These are phyloP conservation scores for Lentinula aciculospora DNA, from an alignment of 768 basidiomycete species.

Conservation along the genomic window DNA sequence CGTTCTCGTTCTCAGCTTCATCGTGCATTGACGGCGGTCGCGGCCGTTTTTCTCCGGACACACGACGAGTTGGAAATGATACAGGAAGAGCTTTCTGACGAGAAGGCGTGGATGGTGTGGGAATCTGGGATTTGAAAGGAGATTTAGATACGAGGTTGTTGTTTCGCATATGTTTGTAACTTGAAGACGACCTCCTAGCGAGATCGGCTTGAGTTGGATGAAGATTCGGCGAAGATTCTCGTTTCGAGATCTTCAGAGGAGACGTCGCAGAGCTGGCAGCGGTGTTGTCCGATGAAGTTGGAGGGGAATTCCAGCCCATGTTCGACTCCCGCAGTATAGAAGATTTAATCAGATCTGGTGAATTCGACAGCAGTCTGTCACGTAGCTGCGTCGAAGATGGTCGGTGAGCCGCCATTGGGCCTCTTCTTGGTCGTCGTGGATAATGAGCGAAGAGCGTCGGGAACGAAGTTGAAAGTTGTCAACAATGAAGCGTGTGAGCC, in stretches of 20 bases:
- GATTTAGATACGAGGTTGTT: constrained; percentile 84
- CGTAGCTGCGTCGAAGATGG: constrained; percentile 43
- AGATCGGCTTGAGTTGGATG: constrained; percentile 40
- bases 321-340: constrained; percentile 60
- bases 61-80: constrained; percentile 37
- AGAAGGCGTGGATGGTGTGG: constrained; percentile 40
- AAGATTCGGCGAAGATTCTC: constrained; percentile 40
- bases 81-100: constrained; percentile 22
- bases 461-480: neutral
- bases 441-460: neutral
- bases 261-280: constrained; percentile 37
- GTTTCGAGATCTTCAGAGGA: constrained; percentile 72
- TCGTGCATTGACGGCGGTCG: constrained; percentile 69
- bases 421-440: neutral
- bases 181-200: constrained; percentile 68
- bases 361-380: constrained; percentile 57
- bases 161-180: constrained; percentile 71
- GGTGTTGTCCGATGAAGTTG: constrained; percentile 26
- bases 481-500: constrained; percentile 2
- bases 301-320: constrained; percentile 54
- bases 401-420: constrained; percentile 15
- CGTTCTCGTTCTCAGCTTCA: constrained; percentile 62
- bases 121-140: constrained; percentile 70
- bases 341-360: constrained; percentile 58
- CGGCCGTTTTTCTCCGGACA: constrained; percentile 76